Percentiles rank a stretch among this genome's conserved stretches.
These are phyloP conservation scores for Cucumis sativus DNA, from an alignment of 306 rosid genomes.

Conservation along the genomic window Cucumber_9930_V3 NC_026655.2:14795501-14796000, in stretches of 20 bases:
- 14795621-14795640: not conserved
- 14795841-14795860: not conserved
- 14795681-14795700: not conserved
- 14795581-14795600: not conserved
- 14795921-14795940: not conserved
- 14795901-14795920: not conserved
- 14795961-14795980: not conserved
- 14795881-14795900: not conserved
- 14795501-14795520: not conserved
- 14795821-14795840: not conserved
- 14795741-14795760: not conserved
- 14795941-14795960: not conserved
- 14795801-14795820: not conserved
- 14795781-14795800: not conserved
- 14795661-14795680: not conserved
- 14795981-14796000: not conserved
- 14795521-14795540: not conserved
- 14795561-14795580: not conserved
- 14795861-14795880: not conserved
- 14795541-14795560: not conserved
- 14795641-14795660: not conserved
- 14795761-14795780: not conserved
- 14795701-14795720: not conserved
- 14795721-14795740: not conserved
- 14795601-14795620: not conserved